Percentiles rank a stretch among this genome's conserved stretches.
Evolutionary conservation across 805 yeast species (phyloP).

Genomic region (Kazachstania kunashirensis): DNA sequence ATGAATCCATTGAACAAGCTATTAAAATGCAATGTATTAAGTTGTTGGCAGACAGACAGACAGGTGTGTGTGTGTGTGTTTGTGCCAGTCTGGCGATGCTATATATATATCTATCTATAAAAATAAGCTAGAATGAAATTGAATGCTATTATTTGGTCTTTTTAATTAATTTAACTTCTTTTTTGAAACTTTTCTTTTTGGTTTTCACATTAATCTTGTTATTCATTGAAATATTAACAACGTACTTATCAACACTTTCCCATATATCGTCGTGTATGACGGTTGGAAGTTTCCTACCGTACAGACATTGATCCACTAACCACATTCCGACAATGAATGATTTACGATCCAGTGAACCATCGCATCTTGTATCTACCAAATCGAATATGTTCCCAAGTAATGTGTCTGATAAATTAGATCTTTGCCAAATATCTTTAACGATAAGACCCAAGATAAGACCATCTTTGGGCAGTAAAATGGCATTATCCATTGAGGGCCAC

Average conservation of each 20-base stretch:
- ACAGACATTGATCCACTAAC: constrained; percentile 91
- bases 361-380: constrained; percentile 54
- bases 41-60: too few relatives aligned
- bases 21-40: too few relatives aligned
- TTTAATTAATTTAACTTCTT: constrained; percentile 4
- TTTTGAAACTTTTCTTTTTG: constrained; percentile 2
- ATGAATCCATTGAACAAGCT: too few relatives aligned
- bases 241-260: constrained; percentile 52
- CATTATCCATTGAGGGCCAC: constrained; percentile 15
- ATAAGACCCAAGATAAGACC: constrained; percentile 36
- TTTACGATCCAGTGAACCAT: constrained; percentile 67
- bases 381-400: constrained; percentile 57
- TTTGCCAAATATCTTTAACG: constrained; percentile 69
- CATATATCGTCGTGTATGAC: constrained; percentile 60
- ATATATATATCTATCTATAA: not conserved
- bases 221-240: constrained; percentile 6
- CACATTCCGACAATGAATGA: constrained; percentile 96
- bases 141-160: not conserved
- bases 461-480: constrained; percentile 16
- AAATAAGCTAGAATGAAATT: too few relatives aligned
- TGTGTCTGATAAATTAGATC: constrained; percentile 63
- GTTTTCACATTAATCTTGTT: not conserved
- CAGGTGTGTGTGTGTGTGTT: too few relatives aligned
- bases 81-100: not conserved
- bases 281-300: constrained; percentile 83